Base-by-base conservation (phyloP, 208 protist genomes). In the Leptomonas pyrrhocoris region DNA sequence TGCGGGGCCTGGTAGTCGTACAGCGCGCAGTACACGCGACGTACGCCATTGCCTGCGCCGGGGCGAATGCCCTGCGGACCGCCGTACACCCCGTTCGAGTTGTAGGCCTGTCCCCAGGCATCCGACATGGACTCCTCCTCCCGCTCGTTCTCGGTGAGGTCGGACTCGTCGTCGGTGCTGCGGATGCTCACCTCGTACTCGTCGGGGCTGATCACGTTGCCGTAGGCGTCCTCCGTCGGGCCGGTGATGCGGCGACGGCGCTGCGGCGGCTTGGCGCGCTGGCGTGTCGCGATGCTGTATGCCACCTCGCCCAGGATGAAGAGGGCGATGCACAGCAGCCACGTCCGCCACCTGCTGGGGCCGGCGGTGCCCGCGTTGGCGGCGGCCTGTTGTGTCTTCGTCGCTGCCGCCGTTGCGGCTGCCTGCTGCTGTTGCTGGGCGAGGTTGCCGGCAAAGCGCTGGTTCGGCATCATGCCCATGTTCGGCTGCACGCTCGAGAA, bases 131-230 rank as follows among this genome's bases (percentile, higher is more conserved):
- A 70, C 61, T 59, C 65, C 46, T 58, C 80, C 3, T 67, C 80
- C 40, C 16, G 50, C 2, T 54, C 48, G 0, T 68, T 63, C 4
- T 55, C 65, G 4, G 27, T 43, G 8, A 54, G 38, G 18, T 86
- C 12, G 77, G 85, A 97, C 90, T 99, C 43, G 56, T 66, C 34
- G 88, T 81, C 62, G 84, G 81, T 56, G 21, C 77, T 50, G 57
- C 48, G 58, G n/a, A 61, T 74, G 15, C 73, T 86, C 25, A 56
- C 60, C 42, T 68, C 74, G 50, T 72, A 64, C 60, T 86, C 85
- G 49, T 83, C 68, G 11, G 83, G 77, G 54, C 83, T 89, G 43
- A 81, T 74, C n/a, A 89, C 57, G 38, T 79, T 68, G 21, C 73
- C 68, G 48, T 79, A 79, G 50, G 75, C 72, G 31, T 73, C 60